Evolutionary conservation across 495 filamentous ascomycete genomes (phyloP), one percentile per base, ranked within the genome.

Genomic region (Penicillium roqueforti): DNA sequence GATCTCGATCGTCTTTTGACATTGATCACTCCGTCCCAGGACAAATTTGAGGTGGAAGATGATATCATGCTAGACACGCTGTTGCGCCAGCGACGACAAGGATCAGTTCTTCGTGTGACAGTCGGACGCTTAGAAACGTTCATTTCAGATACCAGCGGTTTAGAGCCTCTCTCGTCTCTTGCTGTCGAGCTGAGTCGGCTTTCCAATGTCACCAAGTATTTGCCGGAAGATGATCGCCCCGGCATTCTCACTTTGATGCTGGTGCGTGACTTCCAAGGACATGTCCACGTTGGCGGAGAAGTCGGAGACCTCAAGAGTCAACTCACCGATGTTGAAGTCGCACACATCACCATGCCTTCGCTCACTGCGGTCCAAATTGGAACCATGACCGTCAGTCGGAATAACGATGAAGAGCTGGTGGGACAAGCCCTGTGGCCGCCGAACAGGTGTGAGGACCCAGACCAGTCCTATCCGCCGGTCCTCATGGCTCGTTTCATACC

Each of bases 11-110:
- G 85, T 40, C 78, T 99, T 6, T 72, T 99, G 13, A 86, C 87
- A 28, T 77, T 99, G 20, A 84, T 97, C 40, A 96, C 88, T 9
- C 95, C 95, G 0, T 96, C 91, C 2, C 92, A 89, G 56, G 83
- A 93, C 68, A 91, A 89, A 57, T 97, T 95, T 61, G 91, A 95
- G 51, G 82, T 87, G 41, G 87, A 91, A 55, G 91, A 96, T 60
- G 95, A 97, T 62, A 96, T 99, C 53, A 83, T 99, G 73, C 77
- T 97, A 10, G 93, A 97, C 55, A 96, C 88, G 0, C 78, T 99
- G 2, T 72, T 97, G 20, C 80, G 88, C n/a, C 95, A 99, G 68
- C 77, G 95, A 49, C 82, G 84, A 60, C 92, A 97, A 66, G 95
- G 92, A 2, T 81, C 86, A n/a, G 87, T 97, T 16, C 77, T 95